Percentiles rank a stretch among this genome's conserved stretches.
These are phyloP conservation scores for Narthecium ossifragum DNA, from an alignment of 106 monocot genomes.

Conservation along the genomic window DNA sequence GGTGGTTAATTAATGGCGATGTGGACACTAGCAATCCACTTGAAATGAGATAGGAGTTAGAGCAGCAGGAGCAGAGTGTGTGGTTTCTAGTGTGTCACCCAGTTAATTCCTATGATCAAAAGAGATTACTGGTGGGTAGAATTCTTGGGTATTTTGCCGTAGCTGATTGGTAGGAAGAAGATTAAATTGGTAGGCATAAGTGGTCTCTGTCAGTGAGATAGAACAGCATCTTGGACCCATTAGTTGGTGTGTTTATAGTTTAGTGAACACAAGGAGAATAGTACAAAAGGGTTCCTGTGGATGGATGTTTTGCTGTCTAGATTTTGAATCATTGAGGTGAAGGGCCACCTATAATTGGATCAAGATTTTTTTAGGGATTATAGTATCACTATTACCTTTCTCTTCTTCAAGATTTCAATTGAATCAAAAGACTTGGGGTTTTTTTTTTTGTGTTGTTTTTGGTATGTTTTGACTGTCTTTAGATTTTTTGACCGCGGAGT, in stretches of 20 bases:
- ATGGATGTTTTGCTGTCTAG: background rate
- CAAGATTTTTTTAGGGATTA: background rate
- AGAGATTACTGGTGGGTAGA: no score
- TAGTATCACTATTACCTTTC: no score
- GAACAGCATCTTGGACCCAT: background rate
- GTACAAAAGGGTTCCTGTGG: background rate
- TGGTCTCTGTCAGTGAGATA: background rate
- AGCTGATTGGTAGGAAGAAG: background rate
- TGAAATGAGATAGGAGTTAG: background rate
- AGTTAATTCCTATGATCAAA: no score
- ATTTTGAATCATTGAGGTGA: conserved; percentile 8
- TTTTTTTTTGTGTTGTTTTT: no score
- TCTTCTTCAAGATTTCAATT: no score
- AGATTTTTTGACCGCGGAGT: no score
- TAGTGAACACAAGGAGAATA: background rate
- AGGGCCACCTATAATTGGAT: background rate
- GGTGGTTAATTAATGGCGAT: background rate
- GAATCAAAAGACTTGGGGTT: no score
- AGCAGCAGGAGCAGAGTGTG: no score
- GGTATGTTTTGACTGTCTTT: no score
- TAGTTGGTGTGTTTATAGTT: background rate
- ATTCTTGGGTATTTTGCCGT: background rate
- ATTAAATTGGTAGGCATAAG: background rate
- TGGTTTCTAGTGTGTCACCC: no score
- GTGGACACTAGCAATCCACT: background rate